A percentile compares a stretch with the other conserved stretches of the same genome.
Conservation (phyloP, 495 filamentous ascomycete genomes). For the Penicillium canescens region DNA sequence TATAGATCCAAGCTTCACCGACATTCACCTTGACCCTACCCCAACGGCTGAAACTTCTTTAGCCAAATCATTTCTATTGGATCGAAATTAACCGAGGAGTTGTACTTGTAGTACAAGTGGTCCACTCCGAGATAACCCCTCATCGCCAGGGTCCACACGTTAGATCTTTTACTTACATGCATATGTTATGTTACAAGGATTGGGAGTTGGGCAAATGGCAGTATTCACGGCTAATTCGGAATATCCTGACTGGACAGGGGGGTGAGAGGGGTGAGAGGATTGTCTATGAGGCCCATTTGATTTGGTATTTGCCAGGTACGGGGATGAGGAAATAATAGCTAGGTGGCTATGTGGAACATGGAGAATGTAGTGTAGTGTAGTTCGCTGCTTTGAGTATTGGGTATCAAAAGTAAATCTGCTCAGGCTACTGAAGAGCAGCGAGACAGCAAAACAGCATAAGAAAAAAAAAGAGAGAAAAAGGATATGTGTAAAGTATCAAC, state of each 20-base stretch:
- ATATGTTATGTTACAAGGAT: not conserved
- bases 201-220: not conserved
- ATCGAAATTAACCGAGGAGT: not conserved
- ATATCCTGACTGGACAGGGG: not conserved
- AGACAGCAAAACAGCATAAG: too few species aligned
- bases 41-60: not conserved
- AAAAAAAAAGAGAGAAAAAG: too few species aligned
- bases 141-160: not conserved
- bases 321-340: not conserved
- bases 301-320: conserved; percentile 3
- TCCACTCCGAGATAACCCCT: not conserved
- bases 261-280: not conserved
- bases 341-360: not conserved
- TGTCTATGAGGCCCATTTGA: not conserved
- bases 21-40: not conserved
- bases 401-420: not conserved
- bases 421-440: not conserved
- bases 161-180: not conserved
- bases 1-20: not conserved
- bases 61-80: not conserved
- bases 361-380: too few species aligned
- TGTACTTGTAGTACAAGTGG: not conserved
- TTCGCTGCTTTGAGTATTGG: not conserved
- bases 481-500: not conserved
- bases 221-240: too few species aligned